Evolutionary conservation across 495 filamentous ascomycete genomes (phyloP), one percentile per base, ranked within the genome.

Genomic region (Neurospora africana): DNA sequence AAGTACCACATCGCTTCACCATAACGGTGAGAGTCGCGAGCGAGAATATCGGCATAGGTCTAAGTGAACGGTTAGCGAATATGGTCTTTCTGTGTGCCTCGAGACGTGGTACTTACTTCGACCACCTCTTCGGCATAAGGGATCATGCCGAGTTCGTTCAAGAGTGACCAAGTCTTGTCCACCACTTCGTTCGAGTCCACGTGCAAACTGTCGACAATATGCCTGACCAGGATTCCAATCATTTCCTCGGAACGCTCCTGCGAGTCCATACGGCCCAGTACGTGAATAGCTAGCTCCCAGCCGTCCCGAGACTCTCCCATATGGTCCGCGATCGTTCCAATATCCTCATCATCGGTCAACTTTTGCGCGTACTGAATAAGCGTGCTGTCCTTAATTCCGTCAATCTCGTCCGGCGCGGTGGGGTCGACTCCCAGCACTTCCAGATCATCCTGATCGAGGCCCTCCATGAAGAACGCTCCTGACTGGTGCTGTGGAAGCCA

Each of bases 1-100:
- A 93, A 97, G 83, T 94, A 96, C 77, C 93, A 87, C 38, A 98
- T 86, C 8, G 93, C 91, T 47, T 91, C 86, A 65, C 94, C 94
- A 75, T 94, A 96, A 43, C 89, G 86, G 73, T 92, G 85, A 5
- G 91, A 88, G 7, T 86, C 86, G 37, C 88, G 82, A 4, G 87
- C 85, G 58, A 94, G 85, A 47, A 85, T 81, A 72, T 95, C 91
- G 68, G 92, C 94, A 77, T 91, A 97, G 69, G 88, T 88, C 93
- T 97, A 75, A 15, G 35, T 8, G n/a, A 41, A 23, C 68, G 33
- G 68, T 83, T 72, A 83, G 76, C 65, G 53, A 36, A 47, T 19
- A 39, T 76, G 69, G 74, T 72, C 53, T 72, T 73, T 69, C 36
- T 27, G 68, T 36, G 71, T 71, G 37, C 35, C 36, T 37, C 53